Evolutionary conservation across 1,284 basidiomycete genomes (phyloP), one percentile per base, ranked within the genome.

Genomic region (Boletus nobilissimus): DNA sequence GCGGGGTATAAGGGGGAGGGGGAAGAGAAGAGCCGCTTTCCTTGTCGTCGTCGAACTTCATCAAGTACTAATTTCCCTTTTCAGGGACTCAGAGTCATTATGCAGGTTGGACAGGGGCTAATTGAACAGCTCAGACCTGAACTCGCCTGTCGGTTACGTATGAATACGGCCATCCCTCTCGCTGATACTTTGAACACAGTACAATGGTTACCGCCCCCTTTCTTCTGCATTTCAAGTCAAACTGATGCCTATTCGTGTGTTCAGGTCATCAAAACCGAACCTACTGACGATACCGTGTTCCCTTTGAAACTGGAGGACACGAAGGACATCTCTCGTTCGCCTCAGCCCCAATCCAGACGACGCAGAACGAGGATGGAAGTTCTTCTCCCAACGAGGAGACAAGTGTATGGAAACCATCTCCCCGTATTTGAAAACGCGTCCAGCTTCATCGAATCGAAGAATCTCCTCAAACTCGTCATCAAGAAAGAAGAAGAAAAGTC

Each of bases 1-100:
- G 39, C 2, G 78, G 72, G 16, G 76, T n/a, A 62, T 85, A 85
- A n/a, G 82, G 78, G 14, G 82, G 83, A 40, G 81, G 82, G 4
- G 76, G 57, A 65, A 26, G 66, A 34, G 65, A 34, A 34, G 70
- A 29, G 13, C n/a, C 14, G 48, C 62, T 63, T 16, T 69, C 48
- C 51, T 80, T 81, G 70, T 19, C 19, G 46, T 77, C 72, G 60
- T 80, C 32, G 26, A 51, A 69, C 60, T 68, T 74, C 81, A 77
- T 79, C n/a, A 36, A 60, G 54, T 19, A 19, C 18, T 54, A 6
- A 29, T 36, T 48, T 68, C 32, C 66, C 22, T 48, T 48, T 68
- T 68, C 40, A 34, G 65, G 39, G n/a, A 48, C 46, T 24, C 46
- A 48, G 38, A 26, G 10, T 38, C 62, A 22, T 34, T 11, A 10